phyloP scores from a whole-genome alignment of 73 alveolate species.

The Tetrahymena borealis region DNA sequence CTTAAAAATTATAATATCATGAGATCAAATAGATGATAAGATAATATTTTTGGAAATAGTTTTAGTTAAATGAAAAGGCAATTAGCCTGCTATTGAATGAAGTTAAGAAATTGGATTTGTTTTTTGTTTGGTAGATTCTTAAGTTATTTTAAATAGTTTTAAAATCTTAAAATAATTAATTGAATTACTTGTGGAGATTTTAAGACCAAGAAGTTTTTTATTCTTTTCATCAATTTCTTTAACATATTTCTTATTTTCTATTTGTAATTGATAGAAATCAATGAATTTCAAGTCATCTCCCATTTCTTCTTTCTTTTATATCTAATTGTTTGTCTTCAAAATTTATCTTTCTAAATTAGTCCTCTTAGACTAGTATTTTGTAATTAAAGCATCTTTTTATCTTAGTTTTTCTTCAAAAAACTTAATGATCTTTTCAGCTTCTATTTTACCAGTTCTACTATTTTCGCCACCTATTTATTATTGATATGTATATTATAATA shows the following conservation, averaged over 20 bases:
- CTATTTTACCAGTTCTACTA: conserved; percentile 79
- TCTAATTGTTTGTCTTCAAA: conserved; percentile 74
- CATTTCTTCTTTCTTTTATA: conserved; percentile 87
- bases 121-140: too few species aligned
- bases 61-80: too few species aligned
- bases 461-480: conserved; percentile 69
- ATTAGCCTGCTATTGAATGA: too few species aligned
- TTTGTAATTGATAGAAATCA: conserved; percentile 89
- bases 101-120: too few species aligned
- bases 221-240: conserved; percentile 90
- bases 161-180: too few species aligned
- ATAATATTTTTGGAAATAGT: too few species aligned
- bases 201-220: conserved; percentile 72
- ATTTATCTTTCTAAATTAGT: conserved; percentile 62
- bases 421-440: conserved; percentile 78
- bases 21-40: too few species aligned
- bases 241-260: conserved; percentile 93
- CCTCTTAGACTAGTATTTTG: conserved; percentile 65
- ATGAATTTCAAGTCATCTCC: conserved; percentile 92
- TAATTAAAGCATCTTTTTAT: conserved; percentile 74
- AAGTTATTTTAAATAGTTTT: too few species aligned
- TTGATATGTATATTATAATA: background rate
- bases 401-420: conserved; percentile 77
- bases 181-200: conserved; percentile 89
- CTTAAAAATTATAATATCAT: too few species aligned